Evolutionary conservation across 73 alveolate species (phyloP).

Genomic region (Tetrahymena malaccensis): DNA sequence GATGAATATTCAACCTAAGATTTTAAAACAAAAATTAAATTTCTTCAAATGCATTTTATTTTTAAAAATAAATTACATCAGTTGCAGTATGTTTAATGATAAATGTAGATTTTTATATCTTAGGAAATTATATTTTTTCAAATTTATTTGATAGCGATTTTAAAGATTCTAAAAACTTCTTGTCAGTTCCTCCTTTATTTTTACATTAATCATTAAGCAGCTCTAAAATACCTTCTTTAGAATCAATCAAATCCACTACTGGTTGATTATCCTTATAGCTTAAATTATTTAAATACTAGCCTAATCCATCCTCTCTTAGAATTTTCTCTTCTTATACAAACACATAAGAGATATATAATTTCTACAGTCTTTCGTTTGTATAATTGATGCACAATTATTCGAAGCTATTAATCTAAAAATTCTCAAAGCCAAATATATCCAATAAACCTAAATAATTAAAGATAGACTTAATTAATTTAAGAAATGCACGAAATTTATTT

Average conservation of each 20-base stretch:
- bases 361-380: conserved; percentile 90
- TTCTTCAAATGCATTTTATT: background rate
- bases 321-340: conserved; percentile 76
- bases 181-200: conserved; percentile 41
- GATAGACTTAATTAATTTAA: background rate
- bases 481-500: background rate
- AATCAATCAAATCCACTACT: conserved; percentile 48
- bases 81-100: conserved; percentile 76
- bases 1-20: conserved; percentile 58
- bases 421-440: conserved; percentile 96
- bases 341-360: conserved; percentile 84
- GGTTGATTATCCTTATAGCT: conserved; percentile 18
- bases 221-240: conserved; percentile 52
- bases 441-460: conserved; percentile 63
- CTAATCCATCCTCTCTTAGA: conserved; percentile 50
- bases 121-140: background rate
- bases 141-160: conserved; percentile 21
- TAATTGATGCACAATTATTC: conserved; percentile 91
- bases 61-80: background rate
- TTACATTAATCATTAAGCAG: conserved; percentile 49
- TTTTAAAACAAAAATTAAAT: background rate
- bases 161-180: conserved; percentile 7
- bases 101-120: conserved; percentile 11
- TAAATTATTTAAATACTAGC: conserved; percentile 12
- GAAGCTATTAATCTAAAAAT: conserved; percentile 84